Evolutionary conservation across 495 filamentous ascomycete genomes (phyloP).

Genomic region (Annulohypoxylon nitens): DNA sequence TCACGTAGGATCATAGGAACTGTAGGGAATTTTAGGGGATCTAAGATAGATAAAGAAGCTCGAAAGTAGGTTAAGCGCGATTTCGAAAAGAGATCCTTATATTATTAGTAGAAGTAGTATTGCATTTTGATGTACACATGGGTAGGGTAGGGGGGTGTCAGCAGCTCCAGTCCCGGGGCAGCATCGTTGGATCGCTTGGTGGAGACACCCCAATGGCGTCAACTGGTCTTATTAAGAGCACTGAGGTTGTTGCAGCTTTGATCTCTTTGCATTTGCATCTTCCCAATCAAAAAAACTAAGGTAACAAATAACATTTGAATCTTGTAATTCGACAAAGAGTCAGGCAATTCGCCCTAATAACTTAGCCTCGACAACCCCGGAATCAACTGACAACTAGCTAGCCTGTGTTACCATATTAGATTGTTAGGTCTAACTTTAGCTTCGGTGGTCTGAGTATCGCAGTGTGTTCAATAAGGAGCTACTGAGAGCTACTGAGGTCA

Average conservation of each 20-base stretch:
- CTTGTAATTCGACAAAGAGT: background rate
- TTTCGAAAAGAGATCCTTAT: slow-evolving; percentile 15
- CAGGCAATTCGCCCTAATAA: background rate
- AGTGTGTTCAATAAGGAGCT: background rate
- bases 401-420: slow-evolving; percentile 2
- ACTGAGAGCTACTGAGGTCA: background rate
- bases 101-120: background rate
- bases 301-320: too few species aligned
- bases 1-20: background rate
- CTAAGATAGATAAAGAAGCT: background rate
- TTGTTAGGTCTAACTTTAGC: background rate
- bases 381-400: slow-evolving; percentile 2
- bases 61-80: slow-evolving; percentile 7
- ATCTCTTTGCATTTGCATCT: background rate
- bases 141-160: slow-evolving; percentile 9
- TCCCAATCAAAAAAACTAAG: background rate
- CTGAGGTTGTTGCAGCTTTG: background rate
- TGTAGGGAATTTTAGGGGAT: background rate
- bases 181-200: background rate
- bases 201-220: slow-evolving; percentile 8
- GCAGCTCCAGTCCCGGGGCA: slow-evolving; percentile 9
- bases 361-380: background rate
- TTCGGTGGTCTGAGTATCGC: background rate
- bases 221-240: slow-evolving; percentile 1
- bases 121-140: background rate